These are phyloP conservation scores for Arthrobotrys entomopaga DNA, from an alignment of 2,329 filamentous ascomycete genomes.

Conservation along the genomic window DNA sequence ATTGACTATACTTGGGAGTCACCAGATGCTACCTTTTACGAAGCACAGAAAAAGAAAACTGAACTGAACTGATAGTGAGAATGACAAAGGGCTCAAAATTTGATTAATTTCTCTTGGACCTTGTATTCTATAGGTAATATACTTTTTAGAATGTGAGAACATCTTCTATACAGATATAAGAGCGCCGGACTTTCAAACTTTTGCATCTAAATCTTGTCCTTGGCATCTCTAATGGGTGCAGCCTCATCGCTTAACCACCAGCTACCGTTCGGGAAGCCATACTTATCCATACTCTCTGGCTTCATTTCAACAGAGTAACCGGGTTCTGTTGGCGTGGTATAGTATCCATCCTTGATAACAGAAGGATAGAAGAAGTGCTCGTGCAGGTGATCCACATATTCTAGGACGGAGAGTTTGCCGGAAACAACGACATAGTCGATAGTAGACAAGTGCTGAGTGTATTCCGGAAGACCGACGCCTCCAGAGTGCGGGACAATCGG, in stretches of 20 bases:
- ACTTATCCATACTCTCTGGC: slow-evolving; percentile 83
- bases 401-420: slow-evolving; percentile 81
- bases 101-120: neutral
- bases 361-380: slow-evolving; percentile 89
- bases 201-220: slow-evolving; percentile 59
- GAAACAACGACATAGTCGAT: slow-evolving; percentile 91
- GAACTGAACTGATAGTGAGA: neutral
- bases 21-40: slow-evolving; percentile 37
- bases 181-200: neutral
- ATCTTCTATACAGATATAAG: slow-evolving; percentile 12
- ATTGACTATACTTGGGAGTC: slow-evolving; percentile 52
- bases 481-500: slow-evolving; percentile 90
- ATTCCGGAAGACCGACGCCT: slow-evolving; percentile 89
- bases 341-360: slow-evolving; percentile 83
- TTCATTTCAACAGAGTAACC: slow-evolving; percentile 97
- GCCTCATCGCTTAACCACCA: slow-evolving; percentile 89
- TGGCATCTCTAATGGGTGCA: slow-evolving; percentile 73
- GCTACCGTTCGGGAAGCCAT: slow-evolving; percentile 79
- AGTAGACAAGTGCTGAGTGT: slow-evolving; percentile 90
- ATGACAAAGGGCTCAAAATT: neutral
- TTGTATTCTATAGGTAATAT: slow-evolving; percentile 12
- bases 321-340: slow-evolving; percentile 82
- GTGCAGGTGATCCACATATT: slow-evolving; percentile 93
- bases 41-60: slow-evolving; percentile 18
- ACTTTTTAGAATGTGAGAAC: slow-evolving; percentile 19